Evolutionary conservation across 2,329 filamentous ascomycete species (phyloP).

Genomic region (Penicillium sclerotiorum): DNA sequence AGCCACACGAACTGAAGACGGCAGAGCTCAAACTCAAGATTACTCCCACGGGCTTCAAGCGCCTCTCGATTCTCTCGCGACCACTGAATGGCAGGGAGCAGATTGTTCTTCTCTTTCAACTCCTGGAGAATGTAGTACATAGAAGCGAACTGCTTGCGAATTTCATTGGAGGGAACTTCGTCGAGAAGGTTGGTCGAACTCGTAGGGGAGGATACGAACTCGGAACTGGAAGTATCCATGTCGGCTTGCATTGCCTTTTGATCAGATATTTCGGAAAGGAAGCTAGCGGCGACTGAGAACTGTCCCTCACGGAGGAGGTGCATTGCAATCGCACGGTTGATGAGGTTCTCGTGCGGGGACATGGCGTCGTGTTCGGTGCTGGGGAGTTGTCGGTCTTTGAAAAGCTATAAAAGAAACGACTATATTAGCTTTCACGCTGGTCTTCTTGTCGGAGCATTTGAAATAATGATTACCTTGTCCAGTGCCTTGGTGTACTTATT

Average conservation of each 20-base stretch:
- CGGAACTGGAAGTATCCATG: slow-evolving; percentile 24
- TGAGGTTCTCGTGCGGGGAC: slow-evolving; percentile 71
- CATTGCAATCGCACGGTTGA: slow-evolving; percentile 95
- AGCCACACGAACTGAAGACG: slow-evolving; percentile 88
- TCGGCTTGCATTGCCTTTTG: slow-evolving; percentile 39
- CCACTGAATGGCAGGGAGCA: slow-evolving; percentile 86
- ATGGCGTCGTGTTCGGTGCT: slow-evolving; percentile 81
- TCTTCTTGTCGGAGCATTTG: too few species aligned
- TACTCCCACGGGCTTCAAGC: slow-evolving; percentile 81
- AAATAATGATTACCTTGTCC: slow-evolving; percentile 78
- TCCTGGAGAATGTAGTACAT: slow-evolving; percentile 91
- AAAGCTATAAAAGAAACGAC: slow-evolving; percentile 53
- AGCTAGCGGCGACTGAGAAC: slow-evolving; percentile 83
- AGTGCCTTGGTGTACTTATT: slow-evolving; percentile 83
- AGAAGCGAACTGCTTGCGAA: slow-evolving; percentile 79
- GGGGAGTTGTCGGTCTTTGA: slow-evolving; percentile 69
- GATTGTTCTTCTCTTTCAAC: slow-evolving; percentile 69
- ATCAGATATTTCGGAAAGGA: slow-evolving; percentile 70
- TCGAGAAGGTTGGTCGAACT: slow-evolving; percentile 50
- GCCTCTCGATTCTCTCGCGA: slow-evolving; percentile 69
- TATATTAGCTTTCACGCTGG: too few species aligned
- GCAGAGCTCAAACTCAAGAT: slow-evolving; percentile 92
- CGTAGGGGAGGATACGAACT: slow-evolving; percentile 36
- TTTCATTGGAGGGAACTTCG: slow-evolving; percentile 63
- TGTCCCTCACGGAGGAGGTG: slow-evolving; percentile 93